phyloP scores from a whole-genome alignment of 257 asterid species.

The Gynochthodes officinalis region DNA sequence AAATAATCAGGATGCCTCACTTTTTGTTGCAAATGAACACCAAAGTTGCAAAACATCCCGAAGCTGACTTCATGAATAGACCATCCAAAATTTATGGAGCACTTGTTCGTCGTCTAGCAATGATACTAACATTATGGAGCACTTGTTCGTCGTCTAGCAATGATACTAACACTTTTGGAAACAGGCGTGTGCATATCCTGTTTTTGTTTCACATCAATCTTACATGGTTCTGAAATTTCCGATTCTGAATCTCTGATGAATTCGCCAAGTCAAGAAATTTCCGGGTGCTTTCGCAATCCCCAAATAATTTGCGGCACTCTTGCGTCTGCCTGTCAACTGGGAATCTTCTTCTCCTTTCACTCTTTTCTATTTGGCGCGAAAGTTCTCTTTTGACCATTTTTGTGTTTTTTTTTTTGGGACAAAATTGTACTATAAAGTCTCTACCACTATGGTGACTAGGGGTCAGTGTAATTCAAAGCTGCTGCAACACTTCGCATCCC shows the following conservation, averaged over 20 bases:
- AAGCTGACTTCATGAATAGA: too few relatives aligned
- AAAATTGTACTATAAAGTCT: neutral
- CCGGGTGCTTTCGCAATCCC: neutral
- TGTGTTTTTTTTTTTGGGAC: neutral
- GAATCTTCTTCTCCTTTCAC: neutral
- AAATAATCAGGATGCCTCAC: too few relatives aligned
- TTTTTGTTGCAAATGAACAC: too few relatives aligned
- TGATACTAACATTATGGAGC: too few relatives aligned
- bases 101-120: too few relatives aligned
- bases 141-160: too few relatives aligned
- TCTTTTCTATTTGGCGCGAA: neutral
- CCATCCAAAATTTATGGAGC: too few relatives aligned
- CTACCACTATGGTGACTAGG: neutral
- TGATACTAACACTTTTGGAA: too few relatives aligned
- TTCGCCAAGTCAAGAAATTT: neutral
- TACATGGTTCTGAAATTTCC: neutral
- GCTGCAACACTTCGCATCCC: constrained; percentile 10
- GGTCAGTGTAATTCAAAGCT: neutral
- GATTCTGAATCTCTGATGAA: neutral
- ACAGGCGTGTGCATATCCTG: neutral
- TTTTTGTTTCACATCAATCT: neutral
- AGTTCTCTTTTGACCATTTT: neutral
- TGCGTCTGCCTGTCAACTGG: too few relatives aligned
- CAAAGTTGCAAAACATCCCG: too few relatives aligned
- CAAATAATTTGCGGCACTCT: too few relatives aligned